Percentiles rank a stretch among this genome's conserved stretches.
Evolutionary conservation across 371 early-diverging fungal species (phyloP).

Genomic region (Rhizopus stolonifer): DNA sequence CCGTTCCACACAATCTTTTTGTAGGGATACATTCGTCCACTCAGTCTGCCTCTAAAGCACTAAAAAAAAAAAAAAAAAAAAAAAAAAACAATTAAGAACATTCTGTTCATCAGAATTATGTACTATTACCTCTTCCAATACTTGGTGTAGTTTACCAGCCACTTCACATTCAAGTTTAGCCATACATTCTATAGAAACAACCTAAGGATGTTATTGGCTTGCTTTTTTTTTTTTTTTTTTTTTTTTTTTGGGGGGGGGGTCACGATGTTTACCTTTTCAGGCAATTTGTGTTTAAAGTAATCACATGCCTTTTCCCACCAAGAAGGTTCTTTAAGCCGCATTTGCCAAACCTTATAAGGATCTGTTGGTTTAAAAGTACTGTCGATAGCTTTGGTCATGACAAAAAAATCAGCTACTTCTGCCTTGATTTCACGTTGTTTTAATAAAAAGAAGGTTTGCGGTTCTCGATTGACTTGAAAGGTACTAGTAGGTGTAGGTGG

Average conservation of each 20-base stretch:
- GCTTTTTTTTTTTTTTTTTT: not conserved
- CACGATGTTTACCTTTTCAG: slow-evolving; percentile 24
- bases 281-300: slow-evolving; percentile 11
- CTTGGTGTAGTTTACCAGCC: slow-evolving; percentile 28
- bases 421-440: slow-evolving; percentile 7
- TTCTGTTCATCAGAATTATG: not conserved
- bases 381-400: slow-evolving; percentile 18
- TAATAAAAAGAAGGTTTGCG: too few species aligned
- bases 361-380: not conserved
- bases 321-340: slow-evolving; percentile 9
- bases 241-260: too few species aligned
- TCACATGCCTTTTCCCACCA: slow-evolving; percentile 11
- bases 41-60: slow-evolving; percentile 23
- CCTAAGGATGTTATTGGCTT: not conserved
- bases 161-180: slow-evolving; percentile 25
- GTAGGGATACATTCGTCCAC: slow-evolving; percentile 24
- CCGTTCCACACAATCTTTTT: slow-evolving; percentile 25
- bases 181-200: slow-evolving; percentile 15
- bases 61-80: too few species aligned
- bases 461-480: slow-evolving; percentile 15
- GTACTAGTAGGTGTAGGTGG: slow-evolving; percentile 35
- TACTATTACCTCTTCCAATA: slow-evolving; percentile 21
- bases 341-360: slow-evolving; percentile 13
- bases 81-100: not conserved
- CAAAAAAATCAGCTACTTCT: slow-evolving; percentile 19